Base-by-base conservation (phyloP, 805 yeast species). In the Schwanniomyces occidentalis region DNA sequence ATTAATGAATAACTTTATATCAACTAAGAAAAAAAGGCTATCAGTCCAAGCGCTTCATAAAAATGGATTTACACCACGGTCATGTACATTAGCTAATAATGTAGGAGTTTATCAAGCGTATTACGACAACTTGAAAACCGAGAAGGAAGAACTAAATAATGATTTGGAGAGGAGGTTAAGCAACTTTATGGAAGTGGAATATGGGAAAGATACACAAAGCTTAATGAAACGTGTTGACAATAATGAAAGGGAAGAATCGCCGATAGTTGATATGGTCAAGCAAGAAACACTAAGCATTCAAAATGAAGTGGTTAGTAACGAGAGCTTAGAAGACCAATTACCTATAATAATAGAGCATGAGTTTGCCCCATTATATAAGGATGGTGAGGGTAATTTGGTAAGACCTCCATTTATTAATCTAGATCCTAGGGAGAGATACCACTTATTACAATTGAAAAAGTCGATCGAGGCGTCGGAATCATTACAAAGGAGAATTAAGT, bases 351-450 rank as follows among this genome's bases (percentile, higher is more conserved):
- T 56, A n/a, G 64, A 60, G 25, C 59, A 55, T 24, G 66, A 59
- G 21, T 56, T 53, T 41, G 62, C 65, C 2, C 61, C 65, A 4
- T 37, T 56, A 16, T 66, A 67, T 40, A 44, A 51, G 8, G 72
- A 69, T 37, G 56, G 50, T 5, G 52, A 58, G 1, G 73, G 73
- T 8, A 58, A 63, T 27, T 42, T 63, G 31, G 66, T 61, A 3
- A 51, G 74, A 29, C 74, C 74, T 0, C 72, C 73, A 5, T 65
- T 69, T 42, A 68, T 69, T 25, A 65, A 64, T 29, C 52, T 67
- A 29, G 73, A 66, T 37, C 74, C 73, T 1, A 40, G 63, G 22
- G 74, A 69, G 41, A 48, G 74, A 17, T 63, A 69, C 40, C 66
- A 65, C 9, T 51, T 69, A 36, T 45, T 68, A 19, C 71, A 65